phyloP scores from a whole-genome alignment of 371 early-diverging fungal genomes.

The Rhizopus sp. region DNA sequence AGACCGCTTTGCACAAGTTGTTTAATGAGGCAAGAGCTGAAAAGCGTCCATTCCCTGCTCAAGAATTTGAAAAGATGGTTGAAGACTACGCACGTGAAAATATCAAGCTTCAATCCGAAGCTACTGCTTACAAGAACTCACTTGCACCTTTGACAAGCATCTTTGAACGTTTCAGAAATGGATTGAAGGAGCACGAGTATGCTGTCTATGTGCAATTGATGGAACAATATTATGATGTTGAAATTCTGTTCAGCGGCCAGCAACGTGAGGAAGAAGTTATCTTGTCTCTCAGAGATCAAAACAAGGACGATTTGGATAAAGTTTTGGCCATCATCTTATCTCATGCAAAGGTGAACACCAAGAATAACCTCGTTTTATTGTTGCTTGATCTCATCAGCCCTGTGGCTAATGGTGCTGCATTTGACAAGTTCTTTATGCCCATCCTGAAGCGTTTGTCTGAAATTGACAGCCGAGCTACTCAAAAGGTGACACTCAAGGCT shows the following conservation, averaged over 20 bases:
- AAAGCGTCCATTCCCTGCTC: constrained; percentile 74
- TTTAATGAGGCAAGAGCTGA: constrained; percentile 41
- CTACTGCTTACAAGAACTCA: constrained; percentile 59
- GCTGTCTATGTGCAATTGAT: constrained; percentile 73
- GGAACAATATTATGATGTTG: constrained; percentile 83
- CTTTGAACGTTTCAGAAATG: constrained; percentile 72
- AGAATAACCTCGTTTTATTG: constrained; percentile 76
- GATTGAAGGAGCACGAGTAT: constrained; percentile 80
- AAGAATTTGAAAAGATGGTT: constrained; percentile 65
- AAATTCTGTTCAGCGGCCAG: constrained; percentile 75
- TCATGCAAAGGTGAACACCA: constrained; percentile 79
- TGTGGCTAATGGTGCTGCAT: constrained; percentile 58
- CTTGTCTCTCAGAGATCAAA: constrained; percentile 78
- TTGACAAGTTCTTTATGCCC: constrained; percentile 76
- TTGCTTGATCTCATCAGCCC: constrained; percentile 82
- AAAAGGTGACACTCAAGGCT: constrained; percentile 91
- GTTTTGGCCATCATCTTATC: constrained; percentile 81
- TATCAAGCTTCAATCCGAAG: constrained; percentile 60
- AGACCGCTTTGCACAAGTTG: constrained; percentile 53
- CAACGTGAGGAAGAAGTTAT: constrained; percentile 88
- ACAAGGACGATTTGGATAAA: constrained; percentile 81
- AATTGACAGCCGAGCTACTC: constrained; percentile 73
- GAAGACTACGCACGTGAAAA: constrained; percentile 57
- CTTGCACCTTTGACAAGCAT: constrained; percentile 69
- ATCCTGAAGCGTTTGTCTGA: constrained; percentile 84